Conservation (phyloP, 2,329 filamentous ascomycete genomes). For the Diaporthe amygdali region DNA sequence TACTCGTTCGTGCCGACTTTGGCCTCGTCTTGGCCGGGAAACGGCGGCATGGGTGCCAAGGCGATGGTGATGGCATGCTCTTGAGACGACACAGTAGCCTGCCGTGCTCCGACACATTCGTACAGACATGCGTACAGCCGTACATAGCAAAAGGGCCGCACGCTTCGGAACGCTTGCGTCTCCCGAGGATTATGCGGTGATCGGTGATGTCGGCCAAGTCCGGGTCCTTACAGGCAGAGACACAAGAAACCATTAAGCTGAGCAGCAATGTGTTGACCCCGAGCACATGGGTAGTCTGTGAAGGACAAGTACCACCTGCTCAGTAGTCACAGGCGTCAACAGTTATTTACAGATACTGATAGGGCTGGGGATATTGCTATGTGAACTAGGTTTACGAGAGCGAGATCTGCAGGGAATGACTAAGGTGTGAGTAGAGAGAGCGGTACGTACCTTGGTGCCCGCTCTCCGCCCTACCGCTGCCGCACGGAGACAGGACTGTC, state of each 20-base stretch:
- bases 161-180: not conserved
- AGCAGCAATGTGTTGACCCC: not conserved
- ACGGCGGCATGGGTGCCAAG: not conserved
- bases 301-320: not conserved
- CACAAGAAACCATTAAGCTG: not conserved
- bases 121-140: no score
- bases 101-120: not conserved
- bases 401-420: conserved; percentile 6
- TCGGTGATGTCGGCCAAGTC: not conserved
- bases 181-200: conserved; percentile 3
- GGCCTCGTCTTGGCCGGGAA: not conserved
- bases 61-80: not conserved
- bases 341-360: not conserved
- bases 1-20: not conserved
- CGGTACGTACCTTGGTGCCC: not conserved
- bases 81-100: not conserved
- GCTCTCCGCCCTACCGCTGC: no score
- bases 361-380: not conserved
- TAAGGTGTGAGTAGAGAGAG: no score
- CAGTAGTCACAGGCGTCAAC: not conserved
- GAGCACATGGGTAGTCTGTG: not conserved
- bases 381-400: not conserved
- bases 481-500: not conserved
- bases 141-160: not conserved
- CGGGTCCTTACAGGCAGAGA: not conserved